Evolutionary conservation across 2,329 filamentous ascomycete species (phyloP).

Genomic region (Uncinocarpus reesii): DNA sequence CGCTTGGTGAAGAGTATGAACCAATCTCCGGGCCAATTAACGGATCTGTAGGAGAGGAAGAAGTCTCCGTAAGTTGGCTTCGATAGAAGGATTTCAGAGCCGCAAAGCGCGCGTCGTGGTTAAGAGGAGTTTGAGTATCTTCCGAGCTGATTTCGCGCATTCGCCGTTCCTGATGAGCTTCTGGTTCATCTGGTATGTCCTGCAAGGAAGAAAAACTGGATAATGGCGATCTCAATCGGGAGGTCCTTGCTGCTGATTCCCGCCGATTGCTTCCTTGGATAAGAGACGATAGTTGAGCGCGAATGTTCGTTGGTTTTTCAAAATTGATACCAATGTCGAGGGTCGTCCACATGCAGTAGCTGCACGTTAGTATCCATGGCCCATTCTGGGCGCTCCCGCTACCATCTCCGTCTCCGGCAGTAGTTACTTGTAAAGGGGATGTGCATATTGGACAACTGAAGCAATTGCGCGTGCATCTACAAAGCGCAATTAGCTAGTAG

Average conservation of each 20-base stretch:
- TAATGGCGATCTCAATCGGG: conserved; percentile 28
- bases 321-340: conserved; percentile 83
- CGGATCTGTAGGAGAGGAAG: conserved; percentile 42
- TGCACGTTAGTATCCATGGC: conserved; percentile 72
- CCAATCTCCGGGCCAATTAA: conserved; percentile 40
- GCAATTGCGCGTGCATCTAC: conserved; percentile 81
- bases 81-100: conserved; percentile 73
- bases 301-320: conserved; percentile 77
- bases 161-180: conserved; percentile 21
- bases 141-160: conserved; percentile 24
- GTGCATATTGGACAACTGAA: conserved; percentile 90
- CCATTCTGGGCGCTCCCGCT: conserved; percentile 37
- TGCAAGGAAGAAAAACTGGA: conserved; percentile 29
- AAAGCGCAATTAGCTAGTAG: conserved; percentile 2
- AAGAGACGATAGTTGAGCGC: conserved; percentile 64
- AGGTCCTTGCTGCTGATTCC: conserved; percentile 29
- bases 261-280: conserved; percentile 40
- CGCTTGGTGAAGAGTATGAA: conserved; percentile 62
- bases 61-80: conserved; percentile 58
- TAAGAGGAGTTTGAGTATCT: conserved; percentile 36
- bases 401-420: conserved; percentile 48
- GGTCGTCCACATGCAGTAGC: conserved; percentile 88
- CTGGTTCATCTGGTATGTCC: conserved; percentile 14
- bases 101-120: conserved; percentile 59
- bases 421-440: conserved; percentile 64